Evolutionary conservation across 208 protist species (phyloP).

Genomic region (Spironucleus salmonicida): DNA sequence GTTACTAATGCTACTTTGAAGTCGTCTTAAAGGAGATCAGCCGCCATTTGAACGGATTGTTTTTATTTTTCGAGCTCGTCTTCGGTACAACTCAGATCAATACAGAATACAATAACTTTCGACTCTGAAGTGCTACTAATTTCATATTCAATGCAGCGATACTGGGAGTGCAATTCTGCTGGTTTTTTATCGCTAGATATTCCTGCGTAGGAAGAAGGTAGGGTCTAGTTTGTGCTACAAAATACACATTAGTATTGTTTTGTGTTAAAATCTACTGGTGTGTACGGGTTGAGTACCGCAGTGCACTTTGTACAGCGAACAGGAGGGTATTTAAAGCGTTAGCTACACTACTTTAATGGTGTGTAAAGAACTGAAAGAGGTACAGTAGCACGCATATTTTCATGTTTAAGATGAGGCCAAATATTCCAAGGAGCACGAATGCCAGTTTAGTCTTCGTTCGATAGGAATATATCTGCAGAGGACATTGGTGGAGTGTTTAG

Average conservation of each 20-base stretch:
- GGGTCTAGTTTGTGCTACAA: neutral
- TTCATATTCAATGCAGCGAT: constrained; percentile 9
- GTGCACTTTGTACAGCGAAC: constrained; percentile 2
- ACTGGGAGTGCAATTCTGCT: constrained; percentile 9
- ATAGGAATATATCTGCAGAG: no score
- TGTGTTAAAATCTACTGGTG: neutral
- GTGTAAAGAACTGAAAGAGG: constrained; percentile 17
- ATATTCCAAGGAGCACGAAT: constrained; percentile 6
- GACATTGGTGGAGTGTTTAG: no score
- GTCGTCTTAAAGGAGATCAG: neutral
- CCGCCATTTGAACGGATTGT: constrained; percentile 1
- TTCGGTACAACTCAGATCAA: neutral
- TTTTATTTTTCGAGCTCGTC: neutral
- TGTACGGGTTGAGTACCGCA: constrained; percentile 22
- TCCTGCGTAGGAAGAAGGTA: neutral
- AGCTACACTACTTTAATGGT: neutral
- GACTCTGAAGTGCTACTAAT: neutral
- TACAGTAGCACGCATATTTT: neutral
- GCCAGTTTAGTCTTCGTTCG: neutral
- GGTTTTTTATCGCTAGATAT: neutral
- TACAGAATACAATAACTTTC: neutral
- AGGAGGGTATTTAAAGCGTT: neutral
- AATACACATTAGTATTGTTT: neutral
- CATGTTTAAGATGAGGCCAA: neutral
- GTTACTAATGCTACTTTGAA: neutral